Base-by-base conservation (phyloP, 2,329 filamentous ascomycete species). In the Aspergillus costaricaensis region DNA sequence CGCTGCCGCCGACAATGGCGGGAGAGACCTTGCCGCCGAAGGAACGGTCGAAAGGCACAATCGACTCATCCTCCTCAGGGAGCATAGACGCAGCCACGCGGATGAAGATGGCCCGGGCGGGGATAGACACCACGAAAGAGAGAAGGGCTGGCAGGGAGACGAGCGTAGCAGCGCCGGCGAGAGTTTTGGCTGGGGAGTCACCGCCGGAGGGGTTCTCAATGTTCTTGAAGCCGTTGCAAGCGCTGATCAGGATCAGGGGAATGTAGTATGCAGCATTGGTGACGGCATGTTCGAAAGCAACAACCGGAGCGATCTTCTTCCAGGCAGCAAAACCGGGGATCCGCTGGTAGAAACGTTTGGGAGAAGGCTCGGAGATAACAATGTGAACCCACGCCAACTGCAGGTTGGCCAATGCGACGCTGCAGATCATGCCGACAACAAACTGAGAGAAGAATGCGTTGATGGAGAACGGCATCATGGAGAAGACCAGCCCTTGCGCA, bases 1-100 rank as follows among this genome's bases (percentile, higher is more conserved):
- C 90, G 64, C 83, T 85, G 58, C 90, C 91, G 61, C 86, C 88
- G n/a, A 92, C 81, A 53, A 92, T 83, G 61, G 86, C 85, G n/a
- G 91, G 88, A 65, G 89, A 86, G 27, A 94, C 86, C 72, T 88
- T 89, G 68, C 91, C 91, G 64, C 85, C 86, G 71, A 96, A 96
- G 30, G 88, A 89, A 65, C 92, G 90, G 81, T 98, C 94, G 70
- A 98, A 96, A 32, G 91, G 89, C 38, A 98, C 88, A 65, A 97
- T 90, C 25, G 91, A 87, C 78, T 96, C 89, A 66, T 92, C 85
- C 17, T 91, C 88, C 61, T 91, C 88, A 0, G 92, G 86, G 2
- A 98, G 86, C 68, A 96, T 87, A 52, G 91, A 94, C 6, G 93
- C 92, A 74, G 96, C 92, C 38, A 96, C 88, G 64, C 94, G 91